Conservation (phyloP, 78 protist genomes). For the Cavenderia fasciculata region DNA sequence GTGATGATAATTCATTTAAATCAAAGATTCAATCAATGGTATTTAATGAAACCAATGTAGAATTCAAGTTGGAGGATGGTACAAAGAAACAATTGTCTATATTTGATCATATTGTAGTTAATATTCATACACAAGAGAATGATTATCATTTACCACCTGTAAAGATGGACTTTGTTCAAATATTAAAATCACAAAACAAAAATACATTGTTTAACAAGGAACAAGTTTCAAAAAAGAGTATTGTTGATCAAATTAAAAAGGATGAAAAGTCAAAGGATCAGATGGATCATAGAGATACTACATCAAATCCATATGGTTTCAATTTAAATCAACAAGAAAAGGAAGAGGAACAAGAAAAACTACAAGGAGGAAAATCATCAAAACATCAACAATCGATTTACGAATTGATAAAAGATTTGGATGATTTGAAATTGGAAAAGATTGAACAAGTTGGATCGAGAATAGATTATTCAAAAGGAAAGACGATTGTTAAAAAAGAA, state of each 20-base stretch:
- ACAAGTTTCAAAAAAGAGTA: neutral
- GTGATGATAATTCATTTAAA: neutral
- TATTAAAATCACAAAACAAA: neutral
- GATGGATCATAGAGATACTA: neutral
- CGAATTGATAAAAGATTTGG: neutral
- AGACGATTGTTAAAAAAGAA: neutral
- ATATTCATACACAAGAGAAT: constrained; percentile 32
- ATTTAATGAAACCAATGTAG: neutral
- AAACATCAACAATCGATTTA: neutral
- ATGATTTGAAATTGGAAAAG: neutral
- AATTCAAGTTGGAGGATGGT: neutral
- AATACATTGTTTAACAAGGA: neutral
- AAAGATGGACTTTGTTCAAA: constrained; percentile 15
- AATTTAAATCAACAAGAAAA: neutral
- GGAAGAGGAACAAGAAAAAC: no score
- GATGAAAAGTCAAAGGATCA: neutral
- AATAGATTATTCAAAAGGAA: constrained; percentile 26
- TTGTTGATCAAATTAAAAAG: constrained; percentile 25
- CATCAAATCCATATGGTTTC: neutral
- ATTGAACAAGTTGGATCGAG: neutral
- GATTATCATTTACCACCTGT: constrained; percentile 55
- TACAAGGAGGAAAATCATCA: neutral
- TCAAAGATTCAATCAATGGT: neutral
- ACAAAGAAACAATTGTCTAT: neutral
- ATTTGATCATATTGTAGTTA: constrained; percentile 46